Evolutionary conservation across 1,139 yeast genomes (phyloP), one percentile per base, ranked within the genome.

Genomic region (Saccharomyces hybrid): DNA sequence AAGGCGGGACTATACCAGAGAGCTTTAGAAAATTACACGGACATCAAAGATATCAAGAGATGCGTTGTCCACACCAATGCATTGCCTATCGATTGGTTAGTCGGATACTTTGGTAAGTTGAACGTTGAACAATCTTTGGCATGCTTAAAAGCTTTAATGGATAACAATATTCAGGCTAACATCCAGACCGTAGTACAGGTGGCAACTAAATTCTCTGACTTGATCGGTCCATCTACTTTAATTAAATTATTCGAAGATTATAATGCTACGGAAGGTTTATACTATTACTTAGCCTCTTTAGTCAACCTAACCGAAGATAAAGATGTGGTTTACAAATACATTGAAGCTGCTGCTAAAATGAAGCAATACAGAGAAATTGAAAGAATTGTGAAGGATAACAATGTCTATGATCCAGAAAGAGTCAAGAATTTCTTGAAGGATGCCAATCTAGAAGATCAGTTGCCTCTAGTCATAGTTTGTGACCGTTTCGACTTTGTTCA

Each of bases 341-440:
- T 93, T 62, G 96, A 91, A 74, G 83, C 96, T 58, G 97, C 99
- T 57, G 88, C 97, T 46, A 84, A 82, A 68, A 79, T 88, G 73
- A 91, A 91, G 60, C 99, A 95, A 76, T 79, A 82, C 69, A 87
- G 88, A 67, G 99, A 93, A 75, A 89, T 93, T 66, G 99, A 95
- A 76, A 84, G 99, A 72, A 82, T 93, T 61, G 97, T 91, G 52
- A 85, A 95, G 72, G 97, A 90, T 70, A 93, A 93, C 76, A 88
- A 84, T 63, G 93, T 88, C 57, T 95, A 91, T 75, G 93, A 90
- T 70, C 96, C 98, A 59, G 99, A 93, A 72, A 91, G 91, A 75
- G 98, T 95, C 57, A 95, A 93, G 78, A 95, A 93, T 76, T 93
- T 88, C 73, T 81, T 93, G 75, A 93, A 93, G 74, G 99, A 95